A percentile compares a stretch with the other conserved stretches of the same genome.
Evolutionary conservation across 2,329 filamentous ascomycete species (phyloP).

Genomic region (Cryphonectria radicalis): DNA sequence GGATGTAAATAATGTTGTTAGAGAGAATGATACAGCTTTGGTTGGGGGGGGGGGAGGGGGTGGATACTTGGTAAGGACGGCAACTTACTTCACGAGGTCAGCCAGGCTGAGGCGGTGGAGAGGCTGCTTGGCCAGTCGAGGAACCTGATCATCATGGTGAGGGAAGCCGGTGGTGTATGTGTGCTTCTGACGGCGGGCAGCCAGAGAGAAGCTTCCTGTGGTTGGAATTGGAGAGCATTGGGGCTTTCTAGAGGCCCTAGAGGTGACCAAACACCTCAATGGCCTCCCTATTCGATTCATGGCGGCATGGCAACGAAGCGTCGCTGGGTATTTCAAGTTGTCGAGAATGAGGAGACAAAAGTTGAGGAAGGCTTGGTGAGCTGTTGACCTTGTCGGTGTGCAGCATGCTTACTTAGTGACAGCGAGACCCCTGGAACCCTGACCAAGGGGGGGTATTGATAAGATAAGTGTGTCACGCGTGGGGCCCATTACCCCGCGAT

Average conservation of each 20-base stretch:
- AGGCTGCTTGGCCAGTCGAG: slow-evolving; percentile 74
- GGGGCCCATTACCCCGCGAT: slow-evolving; percentile 27
- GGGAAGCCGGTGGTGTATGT: slow-evolving; percentile 38
- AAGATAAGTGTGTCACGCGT: slow-evolving; percentile 18
- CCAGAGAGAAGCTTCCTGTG: slow-evolving; percentile 23
- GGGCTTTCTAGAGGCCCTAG: slow-evolving; percentile 29
- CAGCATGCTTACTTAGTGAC: neutral
- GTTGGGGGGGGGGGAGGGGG: too few relatives aligned
- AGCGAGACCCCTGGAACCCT: slow-evolving; percentile 4
- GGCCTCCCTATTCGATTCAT: slow-evolving; percentile 49
- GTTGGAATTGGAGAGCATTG: slow-evolving; percentile 5
- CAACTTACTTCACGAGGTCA: slow-evolving; percentile 81
- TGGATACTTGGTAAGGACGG: neutral
- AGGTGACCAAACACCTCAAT: slow-evolving; percentile 42
- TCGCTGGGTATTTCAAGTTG: neutral
- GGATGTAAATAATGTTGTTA: neutral
- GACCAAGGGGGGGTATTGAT: slow-evolving; percentile 11
- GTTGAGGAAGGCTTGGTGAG: neutral
- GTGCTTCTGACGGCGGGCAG: slow-evolving; percentile 11
- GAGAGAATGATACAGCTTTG: neutral
- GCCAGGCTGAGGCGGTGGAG: slow-evolving; percentile 83
- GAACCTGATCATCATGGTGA: slow-evolving; percentile 75
- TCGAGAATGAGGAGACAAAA: slow-evolving; percentile 1
- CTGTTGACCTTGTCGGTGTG: slow-evolving; percentile 7
- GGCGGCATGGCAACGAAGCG: slow-evolving; percentile 44